phyloP scores from a whole-genome alignment of 768 basidiomycete genomes.

The Lentinula aciculospora region DNA sequence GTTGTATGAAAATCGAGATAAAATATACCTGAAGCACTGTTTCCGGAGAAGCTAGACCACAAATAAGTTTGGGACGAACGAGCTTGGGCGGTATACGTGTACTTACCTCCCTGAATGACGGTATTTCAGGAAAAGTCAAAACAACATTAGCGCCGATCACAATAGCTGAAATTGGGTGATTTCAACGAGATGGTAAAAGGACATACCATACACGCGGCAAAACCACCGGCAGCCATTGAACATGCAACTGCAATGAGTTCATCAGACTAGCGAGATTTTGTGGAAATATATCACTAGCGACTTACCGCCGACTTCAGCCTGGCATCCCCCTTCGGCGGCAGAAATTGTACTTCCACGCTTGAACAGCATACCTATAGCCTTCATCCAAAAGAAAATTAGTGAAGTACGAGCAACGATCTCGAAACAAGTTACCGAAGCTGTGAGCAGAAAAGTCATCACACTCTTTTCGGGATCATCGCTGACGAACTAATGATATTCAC shows the following conservation, averaged over 20 bases:
- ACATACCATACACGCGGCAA: constrained; percentile 93
- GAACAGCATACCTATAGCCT: constrained; percentile 94
- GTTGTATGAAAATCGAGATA: background rate
- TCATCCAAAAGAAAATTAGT: background rate
- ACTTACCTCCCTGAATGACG: background rate
- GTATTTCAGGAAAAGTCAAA: background rate
- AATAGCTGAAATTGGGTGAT: no score
- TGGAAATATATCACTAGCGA: background rate
- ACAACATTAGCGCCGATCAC: no score
- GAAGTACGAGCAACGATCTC: background rate
- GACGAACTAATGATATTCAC: constrained; percentile 58
- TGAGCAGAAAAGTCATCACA: constrained; percentile 83
- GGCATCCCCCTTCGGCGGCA: constrained; percentile 93
- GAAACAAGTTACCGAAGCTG: constrained; percentile 60
- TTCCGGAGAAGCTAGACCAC: constrained; percentile 61
- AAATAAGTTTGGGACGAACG: background rate
- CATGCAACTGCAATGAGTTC: constrained; percentile 61
- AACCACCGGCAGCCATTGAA: constrained; percentile 93
- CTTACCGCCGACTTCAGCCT: constrained; percentile 89
- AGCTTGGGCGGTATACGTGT: background rate
- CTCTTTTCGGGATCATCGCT: constrained; percentile 89
- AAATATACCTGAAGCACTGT: constrained; percentile 64
- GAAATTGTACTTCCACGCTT: constrained; percentile 97
- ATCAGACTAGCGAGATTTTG: background rate
- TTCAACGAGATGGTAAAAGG: no score